Base-by-base conservation (phyloP, 1,284 basidiomycete genomes). In the Moniliella sp. region DNA sequence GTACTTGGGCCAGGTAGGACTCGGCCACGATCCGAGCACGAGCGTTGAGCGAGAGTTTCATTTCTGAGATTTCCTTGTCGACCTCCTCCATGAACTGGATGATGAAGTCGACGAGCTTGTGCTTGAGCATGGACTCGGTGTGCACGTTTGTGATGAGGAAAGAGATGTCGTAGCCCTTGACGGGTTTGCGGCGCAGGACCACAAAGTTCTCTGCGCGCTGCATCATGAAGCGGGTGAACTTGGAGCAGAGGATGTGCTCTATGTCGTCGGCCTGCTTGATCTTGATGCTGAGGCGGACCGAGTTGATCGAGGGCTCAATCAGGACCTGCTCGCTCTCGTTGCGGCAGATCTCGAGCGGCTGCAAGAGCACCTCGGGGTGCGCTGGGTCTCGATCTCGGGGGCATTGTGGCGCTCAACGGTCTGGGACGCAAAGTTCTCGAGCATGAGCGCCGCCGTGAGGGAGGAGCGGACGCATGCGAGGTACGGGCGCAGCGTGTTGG, bases 41-140 rank as follows among this genome's bases (percentile, higher is more conserved):
- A 18, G 86, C 84, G 54, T 97, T 99, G 39, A 97, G 67, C 48
- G 76, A 64, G 21, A 71, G 56, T 49, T 71, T 71, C 64, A 70
- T 70, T 48, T 71, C 69, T 40, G 76, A 80, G 54, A 83, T 82
- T 59, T 81, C 79, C 61, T 76, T 78, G 58, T 82, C 80, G 35
- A 93, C 84, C 51, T 93, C 84, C 59, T 93, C 84, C 86, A 93
- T 93, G 61, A 93, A 93, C 77, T 97, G 82, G 47, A 94, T 93
- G 64, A 99, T 91, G 64, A 99, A 99, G 65, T 99, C 88, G 28
- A 99, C 91, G 35, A 99, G 76, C 67, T 94, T 97, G 65, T 94
- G 86, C 66, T 97, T 97, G 48, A 94, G 68, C 84, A 99, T 91
- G 2, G 79, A 80, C 61, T 97, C 88, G 15, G 83, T 73, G 61